Conservation (phyloP, 2,329 filamentous ascomycete genomes). For the Aspergillus thermomutatus region DNA sequence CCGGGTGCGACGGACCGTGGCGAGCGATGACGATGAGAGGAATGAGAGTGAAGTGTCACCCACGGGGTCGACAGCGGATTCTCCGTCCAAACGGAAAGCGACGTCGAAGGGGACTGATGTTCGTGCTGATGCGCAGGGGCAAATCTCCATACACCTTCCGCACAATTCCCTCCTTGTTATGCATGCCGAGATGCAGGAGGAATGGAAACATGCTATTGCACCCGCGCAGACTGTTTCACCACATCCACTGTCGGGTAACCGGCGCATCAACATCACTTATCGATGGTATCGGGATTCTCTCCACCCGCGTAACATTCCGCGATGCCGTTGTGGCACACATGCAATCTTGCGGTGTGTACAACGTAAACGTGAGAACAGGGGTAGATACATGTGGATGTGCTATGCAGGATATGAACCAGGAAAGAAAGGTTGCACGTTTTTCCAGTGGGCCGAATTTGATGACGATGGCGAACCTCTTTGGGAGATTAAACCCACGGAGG, state of each 20-base stretch:
- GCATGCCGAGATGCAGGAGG: conserved; percentile 97
- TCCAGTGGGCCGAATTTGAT: conserved; percentile 83
- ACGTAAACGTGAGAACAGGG: conserved; percentile 70
- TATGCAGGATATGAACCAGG: conserved; percentile 56
- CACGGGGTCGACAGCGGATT: conserved; percentile 26
- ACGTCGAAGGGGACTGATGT: conserved; percentile 9
- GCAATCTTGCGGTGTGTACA: conserved; percentile 73
- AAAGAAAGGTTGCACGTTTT: conserved; percentile 66
- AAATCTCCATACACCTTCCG: conserved; percentile 88
- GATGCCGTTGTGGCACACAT: conserved; percentile 70
- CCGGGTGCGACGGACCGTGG: conserved; percentile 72
- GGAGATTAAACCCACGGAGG: conserved; percentile 26
- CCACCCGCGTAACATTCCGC: conserved; percentile 73
- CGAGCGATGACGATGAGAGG: conserved; percentile 31
- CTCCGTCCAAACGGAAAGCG: background rate
- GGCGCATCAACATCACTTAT: conserved; percentile 91
- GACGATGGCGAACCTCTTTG: conserved; percentile 78
- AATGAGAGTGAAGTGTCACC: conserved; percentile 6
- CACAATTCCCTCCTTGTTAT: conserved; percentile 93
- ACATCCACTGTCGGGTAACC: conserved; percentile 76
- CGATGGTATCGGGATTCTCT: conserved; percentile 75
- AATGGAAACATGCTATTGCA: conserved; percentile 87
- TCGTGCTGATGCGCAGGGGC: conserved; percentile 66
- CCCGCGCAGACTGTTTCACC: conserved; percentile 74
- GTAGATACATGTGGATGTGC: conserved; percentile 93